phyloP scores from a whole-genome alignment of 2,329 filamentous ascomycete species.

The Apiospora pterosperma region DNA sequence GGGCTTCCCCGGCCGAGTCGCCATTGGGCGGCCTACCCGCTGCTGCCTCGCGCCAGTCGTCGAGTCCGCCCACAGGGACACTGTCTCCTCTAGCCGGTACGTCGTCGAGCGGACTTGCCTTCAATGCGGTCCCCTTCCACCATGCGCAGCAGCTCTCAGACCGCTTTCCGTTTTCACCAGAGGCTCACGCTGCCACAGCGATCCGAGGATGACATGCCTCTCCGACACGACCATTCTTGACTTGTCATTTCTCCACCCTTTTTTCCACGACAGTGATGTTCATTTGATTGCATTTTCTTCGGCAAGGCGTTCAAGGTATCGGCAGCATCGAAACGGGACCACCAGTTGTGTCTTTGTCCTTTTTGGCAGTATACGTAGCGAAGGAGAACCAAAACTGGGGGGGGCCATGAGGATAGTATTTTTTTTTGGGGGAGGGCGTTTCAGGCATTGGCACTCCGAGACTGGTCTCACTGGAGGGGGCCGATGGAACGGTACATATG shows the following conservation, averaged over 20 bases:
- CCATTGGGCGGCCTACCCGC: constrained; percentile 23
- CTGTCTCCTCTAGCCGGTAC: constrained; percentile 45
- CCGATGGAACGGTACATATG: constrained; percentile 1
- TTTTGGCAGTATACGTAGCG: not conserved
- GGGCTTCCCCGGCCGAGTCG: constrained; percentile 31
- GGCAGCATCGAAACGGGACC: constrained; percentile 1
- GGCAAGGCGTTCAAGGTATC: constrained; percentile 2
- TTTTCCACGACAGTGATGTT: not conserved
- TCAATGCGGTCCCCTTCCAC: constrained; percentile 22
- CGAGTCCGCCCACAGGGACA: constrained; percentile 30
- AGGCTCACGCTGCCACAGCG: constrained; percentile 47
- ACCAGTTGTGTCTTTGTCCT: not conserved
- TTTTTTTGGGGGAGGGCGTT: not conserved
- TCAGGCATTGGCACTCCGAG: not conserved
- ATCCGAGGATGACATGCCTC: constrained; percentile 34
- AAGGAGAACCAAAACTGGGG: not conserved
- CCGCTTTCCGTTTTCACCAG: constrained; percentile 47
- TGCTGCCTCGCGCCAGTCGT: constrained; percentile 20
- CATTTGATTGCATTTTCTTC: not conserved
- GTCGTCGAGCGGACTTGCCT: constrained; percentile 14
- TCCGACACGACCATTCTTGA: not conserved
- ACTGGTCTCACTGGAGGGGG: not conserved
- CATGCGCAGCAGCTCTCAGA: constrained; percentile 37
- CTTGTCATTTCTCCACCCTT: not conserved
- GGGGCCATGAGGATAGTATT: not conserved